phyloP scores from a whole-genome alignment of 139 green algal genomes.

The Tetradesmus lagerheimii region DNA sequence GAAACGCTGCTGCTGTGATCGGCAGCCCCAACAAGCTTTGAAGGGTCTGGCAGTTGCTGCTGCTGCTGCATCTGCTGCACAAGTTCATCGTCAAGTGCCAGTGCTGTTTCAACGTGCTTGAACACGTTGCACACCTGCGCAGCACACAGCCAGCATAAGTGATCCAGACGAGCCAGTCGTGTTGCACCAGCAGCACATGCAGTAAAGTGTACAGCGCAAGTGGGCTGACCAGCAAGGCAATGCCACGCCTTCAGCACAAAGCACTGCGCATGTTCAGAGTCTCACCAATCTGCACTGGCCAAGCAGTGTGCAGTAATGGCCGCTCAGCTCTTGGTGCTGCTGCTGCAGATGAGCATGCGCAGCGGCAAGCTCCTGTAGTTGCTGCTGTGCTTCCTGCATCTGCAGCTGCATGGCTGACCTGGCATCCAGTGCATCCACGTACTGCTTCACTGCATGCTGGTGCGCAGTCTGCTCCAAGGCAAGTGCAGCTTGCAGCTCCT shows the following conservation, averaged over 20 bases:
- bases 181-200: too few species aligned
- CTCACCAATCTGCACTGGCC: constrained; percentile 34
- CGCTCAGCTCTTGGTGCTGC: constrained; percentile 9
- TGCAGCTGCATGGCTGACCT: constrained; percentile 44
- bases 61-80: neutral
- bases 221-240: neutral
- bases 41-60: neutral
- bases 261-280: neutral
- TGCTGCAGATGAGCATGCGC: neutral
- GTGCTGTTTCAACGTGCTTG: constrained; percentile 8
- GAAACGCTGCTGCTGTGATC: neutral
- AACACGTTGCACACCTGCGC: constrained; percentile 35
- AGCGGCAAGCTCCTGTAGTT: neutral
- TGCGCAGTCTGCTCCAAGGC: constrained; percentile 62
- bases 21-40: neutral
- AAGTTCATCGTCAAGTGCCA: constrained; percentile 7
- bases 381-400: constrained; percentile 23
- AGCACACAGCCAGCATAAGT: neutral
- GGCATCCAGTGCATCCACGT: constrained; percentile 62
- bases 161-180: too few species aligned
- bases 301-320: constrained; percentile 2
- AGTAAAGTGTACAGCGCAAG: too few species aligned
- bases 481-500: constrained; percentile 26
- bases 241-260: too few species aligned
- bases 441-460: constrained; percentile 60